Evolutionary conservation across 2,329 filamentous ascomycete genomes (phyloP), one percentile per base, ranked within the genome.

Genomic region (Diaporthe batatas): DNA sequence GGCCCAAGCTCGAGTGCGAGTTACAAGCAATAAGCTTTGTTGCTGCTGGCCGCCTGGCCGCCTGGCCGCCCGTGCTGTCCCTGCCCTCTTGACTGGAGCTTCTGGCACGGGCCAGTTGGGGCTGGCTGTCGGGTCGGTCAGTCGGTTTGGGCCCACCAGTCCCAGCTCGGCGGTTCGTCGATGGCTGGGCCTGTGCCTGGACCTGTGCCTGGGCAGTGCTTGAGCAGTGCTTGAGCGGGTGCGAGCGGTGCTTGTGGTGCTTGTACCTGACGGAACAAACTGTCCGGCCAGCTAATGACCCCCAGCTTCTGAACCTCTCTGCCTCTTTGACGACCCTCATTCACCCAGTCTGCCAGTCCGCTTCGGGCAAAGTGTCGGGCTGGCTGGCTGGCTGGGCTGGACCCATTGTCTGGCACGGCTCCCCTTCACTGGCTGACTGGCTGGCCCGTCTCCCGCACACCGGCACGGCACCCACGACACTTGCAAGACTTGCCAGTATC

Each of bases 91-190:
- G 57, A 55, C 18, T 21, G 4, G 3, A 32, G 11, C 11, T 25
- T 29, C 18, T 42, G 25, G 57, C 36, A 18, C 23, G 23, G 58
- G 10, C 25, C 58, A 64, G n/a, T 44, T 29, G 58, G 39, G 2
- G 29, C 29, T 29, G 29, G 29, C 29, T 29, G 29, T 29, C 29
- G 29, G 29, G n/a, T n/a, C n/a, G n/a, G n/a, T n/a, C n/a, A n/a
- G n/a, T n/a, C n/a, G n/a, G n/a, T n/a, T 44, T 44, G 57, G 39
- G 2, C 25, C 6, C 23, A 39, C 59, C 59, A 64, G 59, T 65
- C 59, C 59, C 59, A 65, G 59, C 42, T 7, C 42, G 44, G 42
- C 32, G 59, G 59, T 65, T 65, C 59, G 44, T 23, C 11, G 59
- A 8, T 18, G 39, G 23, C 7, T 23, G 7, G 16, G 53, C 53